Percentiles rank a stretch among this genome's conserved stretches.
Evolutionary conservation across 768 basidiomycete genomes (phyloP).

Genomic region (Chiua virens): DNA sequence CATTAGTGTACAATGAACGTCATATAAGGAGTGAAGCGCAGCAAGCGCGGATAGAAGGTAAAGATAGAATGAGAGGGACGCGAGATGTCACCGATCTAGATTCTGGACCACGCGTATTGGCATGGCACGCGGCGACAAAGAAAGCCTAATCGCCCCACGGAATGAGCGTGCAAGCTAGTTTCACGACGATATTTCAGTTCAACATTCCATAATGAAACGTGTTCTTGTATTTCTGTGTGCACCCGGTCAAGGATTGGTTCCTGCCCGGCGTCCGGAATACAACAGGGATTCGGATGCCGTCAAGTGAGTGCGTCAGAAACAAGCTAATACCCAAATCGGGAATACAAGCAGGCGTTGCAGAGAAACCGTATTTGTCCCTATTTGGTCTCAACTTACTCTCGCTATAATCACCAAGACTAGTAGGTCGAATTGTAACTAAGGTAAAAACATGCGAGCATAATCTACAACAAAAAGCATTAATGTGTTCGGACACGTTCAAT

Average conservation of each 20-base stretch:
- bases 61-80: not conserved
- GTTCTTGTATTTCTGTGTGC: slow-evolving; percentile 13
- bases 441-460: slow-evolving; percentile 11
- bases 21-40: slow-evolving; percentile 15
- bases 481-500: slow-evolving; percentile 15
- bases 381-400: slow-evolving; percentile 5
- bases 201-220: not conserved
- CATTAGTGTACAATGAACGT: slow-evolving; percentile 9
- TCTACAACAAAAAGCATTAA: not conserved
- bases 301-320: slow-evolving; percentile 3
- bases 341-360: slow-evolving; percentile 24
- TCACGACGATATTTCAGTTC: too few species aligned
- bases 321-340: slow-evolving; percentile 30
- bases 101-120: not conserved
- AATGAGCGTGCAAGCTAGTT: too few species aligned
- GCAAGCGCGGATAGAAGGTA: not conserved
- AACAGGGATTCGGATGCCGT: not conserved
- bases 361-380: slow-evolving; percentile 4
- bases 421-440: slow-evolving; percentile 4
- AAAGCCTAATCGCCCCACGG: not conserved
- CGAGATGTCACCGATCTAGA: not conserved
- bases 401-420: slow-evolving; percentile 7
- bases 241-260: not conserved
- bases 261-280: not conserved
- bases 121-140: not conserved